Evolutionary conservation across 1,284 basidiomycete species (phyloP), one percentile per base, ranked within the genome.

Genomic region (Tremellales sp.): DNA sequence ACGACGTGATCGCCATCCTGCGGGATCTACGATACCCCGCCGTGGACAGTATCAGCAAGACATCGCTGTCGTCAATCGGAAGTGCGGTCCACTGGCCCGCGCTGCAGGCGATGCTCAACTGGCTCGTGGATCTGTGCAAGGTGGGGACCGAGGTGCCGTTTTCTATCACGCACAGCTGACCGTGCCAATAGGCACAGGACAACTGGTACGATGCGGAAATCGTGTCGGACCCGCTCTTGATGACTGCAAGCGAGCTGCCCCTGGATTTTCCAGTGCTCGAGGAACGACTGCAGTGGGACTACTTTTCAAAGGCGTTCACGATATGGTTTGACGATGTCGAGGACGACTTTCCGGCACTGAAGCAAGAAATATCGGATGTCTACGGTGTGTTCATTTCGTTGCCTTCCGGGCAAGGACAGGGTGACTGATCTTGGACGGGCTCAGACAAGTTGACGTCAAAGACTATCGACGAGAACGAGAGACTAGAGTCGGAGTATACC

Each of bases 61-160:
- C 86, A 50, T 87, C 85, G 77, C 71, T 94, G n/a, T 82, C 82
- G 3, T 84, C 88, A 1, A 86, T 88, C 0, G 88, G 86, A 0
- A 85, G 83, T 49, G 83, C 85, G 74, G 85, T 87, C 67, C 82
- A 84, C 14, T 93, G 89, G 91, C 86, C 87, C 0, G 74, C 79
- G 13, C 67, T 92, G 14, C 74, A 92, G 14, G 89, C 85, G 18
- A 85, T 87, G 63, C 65, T 94, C 38, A 85, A 89, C 67, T 94
- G 90, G 91, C 74, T 94, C 13, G 84, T 85, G 1, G 85, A 89
- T 57, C 70, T 88, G 3, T 68, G 83, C 60, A 84, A 82, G 74
- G 88, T 87, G 45, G 47, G 62, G 54, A 16, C 40, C 26, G 27
- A 22, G 19, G 27, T 44, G 36, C 22, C 18, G 24, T 18, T 10